Conservation (phyloP, 169 alveolate species). For the Plasmodium malariae region DNA sequence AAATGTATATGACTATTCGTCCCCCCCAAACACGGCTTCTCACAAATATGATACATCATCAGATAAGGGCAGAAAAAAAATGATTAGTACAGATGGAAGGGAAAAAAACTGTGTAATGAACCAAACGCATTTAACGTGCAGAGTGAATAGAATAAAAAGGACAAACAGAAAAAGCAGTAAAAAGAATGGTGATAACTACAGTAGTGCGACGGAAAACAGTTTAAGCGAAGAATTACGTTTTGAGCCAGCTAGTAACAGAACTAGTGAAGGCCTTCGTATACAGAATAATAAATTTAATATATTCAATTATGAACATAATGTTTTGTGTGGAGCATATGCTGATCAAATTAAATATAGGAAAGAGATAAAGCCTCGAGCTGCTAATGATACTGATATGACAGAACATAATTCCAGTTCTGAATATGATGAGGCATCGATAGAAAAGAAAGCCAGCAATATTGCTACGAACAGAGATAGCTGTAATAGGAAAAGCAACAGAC, state of each 20-base stretch:
- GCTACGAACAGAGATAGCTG: neutral
- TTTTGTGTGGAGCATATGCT: conserved; percentile 16
- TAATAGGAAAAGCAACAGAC: neutral
- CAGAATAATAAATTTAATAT: neutral
- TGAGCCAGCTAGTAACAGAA: neutral
- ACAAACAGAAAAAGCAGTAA: neutral
- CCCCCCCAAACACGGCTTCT: too few relatives aligned
- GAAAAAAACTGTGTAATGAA: too few relatives aligned
- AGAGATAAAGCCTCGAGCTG: neutral
- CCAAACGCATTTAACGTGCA: too few relatives aligned
- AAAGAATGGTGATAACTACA: neutral
- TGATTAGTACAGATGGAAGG: too few relatives aligned
- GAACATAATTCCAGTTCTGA: neutral
- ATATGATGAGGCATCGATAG: neutral
- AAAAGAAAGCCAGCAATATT: neutral
- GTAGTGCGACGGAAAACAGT: neutral
- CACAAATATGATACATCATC: too few relatives aligned
- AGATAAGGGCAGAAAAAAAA: too few relatives aligned
- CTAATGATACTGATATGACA: neutral
- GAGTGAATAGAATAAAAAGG: neutral
- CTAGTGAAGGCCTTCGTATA: neutral
- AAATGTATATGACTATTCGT: too few relatives aligned
- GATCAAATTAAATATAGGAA: neutral
- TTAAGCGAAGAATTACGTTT: neutral
- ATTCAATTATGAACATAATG: neutral